phyloP scores from a whole-genome alignment of 805 yeast genomes.

The Kregervanrija fluxuum region DNA sequence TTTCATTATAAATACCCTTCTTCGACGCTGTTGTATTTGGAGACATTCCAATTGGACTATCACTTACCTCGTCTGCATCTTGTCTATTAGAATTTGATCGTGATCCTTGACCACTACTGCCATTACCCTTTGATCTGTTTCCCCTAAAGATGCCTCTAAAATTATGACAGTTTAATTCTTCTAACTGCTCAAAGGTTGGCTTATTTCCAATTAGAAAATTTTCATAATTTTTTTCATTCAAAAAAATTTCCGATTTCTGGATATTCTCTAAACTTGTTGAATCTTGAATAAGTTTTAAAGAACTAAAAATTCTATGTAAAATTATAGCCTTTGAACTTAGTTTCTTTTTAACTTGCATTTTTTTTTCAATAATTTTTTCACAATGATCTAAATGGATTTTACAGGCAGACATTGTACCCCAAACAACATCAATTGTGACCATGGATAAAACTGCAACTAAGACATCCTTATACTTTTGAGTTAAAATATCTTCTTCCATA shows the following conservation, averaged over 20 bases:
- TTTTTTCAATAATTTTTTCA: slow-evolving; percentile 62
- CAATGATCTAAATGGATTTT: slow-evolving; percentile 68
- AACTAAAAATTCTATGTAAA: slow-evolving; percentile 71
- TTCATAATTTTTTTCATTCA: slow-evolving; percentile 29
- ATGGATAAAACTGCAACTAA: slow-evolving; percentile 76
- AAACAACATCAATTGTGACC: slow-evolving; percentile 82
- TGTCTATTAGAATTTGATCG: slow-evolving; percentile 3
- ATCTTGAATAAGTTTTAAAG: slow-evolving; percentile 69
- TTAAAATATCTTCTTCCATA: slow-evolving; percentile 41
- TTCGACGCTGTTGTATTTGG: not conserved
- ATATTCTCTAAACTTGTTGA: slow-evolving; percentile 48
- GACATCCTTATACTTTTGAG: slow-evolving; percentile 75
- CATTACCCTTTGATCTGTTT: slow-evolving; percentile 4
- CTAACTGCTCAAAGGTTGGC: slow-evolving; percentile 20
- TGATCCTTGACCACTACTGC: not conserved
- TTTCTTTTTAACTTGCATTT: slow-evolving; percentile 58
- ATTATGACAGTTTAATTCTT: slow-evolving; percentile 16
- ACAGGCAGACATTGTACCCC: slow-evolving; percentile 89
- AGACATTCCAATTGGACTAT: slow-evolving; percentile 4
- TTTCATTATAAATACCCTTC: slow-evolving; percentile 35
- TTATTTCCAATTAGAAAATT: slow-evolving; percentile 27
- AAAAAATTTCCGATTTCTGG: slow-evolving; percentile 26
- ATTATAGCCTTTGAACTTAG: slow-evolving; percentile 70
- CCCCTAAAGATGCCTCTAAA: slow-evolving; percentile 21
- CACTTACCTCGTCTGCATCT: slow-evolving; percentile 1